phyloP scores from a whole-genome alignment of 1,139 yeast genomes.

The Blastobotrys serpentis region DNA sequence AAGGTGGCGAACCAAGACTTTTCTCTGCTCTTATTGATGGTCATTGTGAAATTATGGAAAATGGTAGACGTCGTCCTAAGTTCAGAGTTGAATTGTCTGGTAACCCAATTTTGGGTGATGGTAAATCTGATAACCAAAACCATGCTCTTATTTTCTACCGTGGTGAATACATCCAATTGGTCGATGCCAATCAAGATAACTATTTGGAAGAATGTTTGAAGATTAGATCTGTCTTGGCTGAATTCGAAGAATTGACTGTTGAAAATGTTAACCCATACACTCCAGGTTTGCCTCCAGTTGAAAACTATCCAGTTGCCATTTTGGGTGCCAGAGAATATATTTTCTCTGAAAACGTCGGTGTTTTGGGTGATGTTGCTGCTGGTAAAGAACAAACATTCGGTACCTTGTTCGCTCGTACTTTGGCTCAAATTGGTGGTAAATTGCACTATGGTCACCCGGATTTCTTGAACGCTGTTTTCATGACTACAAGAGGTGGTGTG shows the following conservation, averaged over 20 bases:
- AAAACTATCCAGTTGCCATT: conserved; percentile 64
- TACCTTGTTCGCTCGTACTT: conserved; percentile 79
- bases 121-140: conserved; percentile 86
- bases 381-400: conserved; percentile 94
- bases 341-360: conserved; percentile 82
- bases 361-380: conserved; percentile 88
- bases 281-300: conserved; percentile 42
- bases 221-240: conserved; percentile 72
- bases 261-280: conserved; percentile 47
- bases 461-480: conserved; percentile 75
- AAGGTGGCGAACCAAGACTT: conserved; percentile 38
- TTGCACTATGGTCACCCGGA: conserved; percentile 93
- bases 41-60: conserved; percentile 42
- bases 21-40: conserved; percentile 68
- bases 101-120: conserved; percentile 86
- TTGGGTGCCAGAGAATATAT: conserved; percentile 88
- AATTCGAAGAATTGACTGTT: conserved; percentile 66
- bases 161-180: conserved; percentile 83
- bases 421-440: conserved; percentile 85
- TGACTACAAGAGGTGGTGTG: conserved; percentile 89
- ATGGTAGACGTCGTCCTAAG: conserved; percentile 48
- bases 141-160: conserved; percentile 73
- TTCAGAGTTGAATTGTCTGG: conserved; percentile 69
- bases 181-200: conserved; percentile 88
- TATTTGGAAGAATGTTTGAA: conserved; percentile 83